These are phyloP conservation scores for Cardamine resedifolia DNA, from an alignment of 345 rosid genomes.

Conservation along the genomic window DNA sequence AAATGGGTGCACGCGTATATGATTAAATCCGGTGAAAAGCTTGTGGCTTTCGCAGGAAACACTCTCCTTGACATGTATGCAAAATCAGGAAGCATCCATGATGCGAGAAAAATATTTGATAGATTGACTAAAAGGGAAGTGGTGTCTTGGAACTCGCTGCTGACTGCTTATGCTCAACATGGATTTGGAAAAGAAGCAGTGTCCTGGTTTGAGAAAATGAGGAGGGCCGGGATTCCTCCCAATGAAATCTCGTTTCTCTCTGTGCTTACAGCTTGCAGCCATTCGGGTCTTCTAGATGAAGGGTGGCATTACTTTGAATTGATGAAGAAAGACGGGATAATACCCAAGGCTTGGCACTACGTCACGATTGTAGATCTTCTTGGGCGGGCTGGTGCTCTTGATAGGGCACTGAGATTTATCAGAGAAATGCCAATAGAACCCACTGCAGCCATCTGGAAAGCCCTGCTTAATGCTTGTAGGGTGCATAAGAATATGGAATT, in stretches of 20 bases:
- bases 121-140: conserved; percentile 47
- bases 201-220: conserved; percentile 48
- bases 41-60: conserved; percentile 55
- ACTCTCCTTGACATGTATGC: conserved; percentile 69
- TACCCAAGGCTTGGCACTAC: conserved; percentile 48
- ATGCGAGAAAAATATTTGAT: conserved; percentile 55
- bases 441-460: conserved; percentile 58
- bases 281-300: conserved; percentile 56
- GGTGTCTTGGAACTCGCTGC: conserved; percentile 65
- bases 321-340: conserved; percentile 49
- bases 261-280: conserved; percentile 68
- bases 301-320: conserved; percentile 51
- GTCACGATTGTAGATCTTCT: conserved; percentile 66
- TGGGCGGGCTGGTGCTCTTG: conserved; percentile 62
- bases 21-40: conserved; percentile 58
- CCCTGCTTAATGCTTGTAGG: conserved; percentile 67
- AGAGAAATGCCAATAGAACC: conserved; percentile 57
- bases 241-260: conserved; percentile 60
- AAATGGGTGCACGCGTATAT: conserved; percentile 66
- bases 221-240: conserved; percentile 43
- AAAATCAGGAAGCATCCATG: conserved; percentile 60
- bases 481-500: conserved; percentile 62
- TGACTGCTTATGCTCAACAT: conserved; percentile 56
- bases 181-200: conserved; percentile 53
- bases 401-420: conserved; percentile 49